Conservation (phyloP, 2,329 filamentous ascomycete genomes). For the Hirsutella thompsonii region DNA sequence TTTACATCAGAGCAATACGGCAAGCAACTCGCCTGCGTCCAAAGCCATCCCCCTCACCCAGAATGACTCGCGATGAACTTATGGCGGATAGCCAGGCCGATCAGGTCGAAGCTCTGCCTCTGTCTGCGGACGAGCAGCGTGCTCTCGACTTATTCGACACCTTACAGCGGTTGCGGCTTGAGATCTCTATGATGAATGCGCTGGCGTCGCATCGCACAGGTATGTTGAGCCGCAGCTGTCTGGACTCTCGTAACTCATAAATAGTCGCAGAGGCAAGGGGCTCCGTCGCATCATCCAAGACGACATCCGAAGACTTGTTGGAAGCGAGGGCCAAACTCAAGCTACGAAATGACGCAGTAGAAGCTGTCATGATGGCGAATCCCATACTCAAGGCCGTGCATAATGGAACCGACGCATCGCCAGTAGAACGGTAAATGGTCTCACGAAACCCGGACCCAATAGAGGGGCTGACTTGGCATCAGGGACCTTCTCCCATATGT, state of each 20-base stretch:
- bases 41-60: not conserved
- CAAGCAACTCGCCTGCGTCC: not conserved
- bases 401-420: slow-evolving; percentile 46
- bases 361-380: slow-evolving; percentile 57
- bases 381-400: slow-evolving; percentile 71
- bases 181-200: slow-evolving; percentile 53
- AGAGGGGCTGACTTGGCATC: slow-evolving; percentile 1
- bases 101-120: slow-evolving; percentile 30
- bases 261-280: slow-evolving; percentile 13
- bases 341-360: slow-evolving; percentile 55
- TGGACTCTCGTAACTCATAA: not conserved
- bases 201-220: slow-evolving; percentile 24
- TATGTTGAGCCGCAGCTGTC: slow-evolving; percentile 7
- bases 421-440: slow-evolving; percentile 50
- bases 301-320: slow-evolving; percentile 52
- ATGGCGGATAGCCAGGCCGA: slow-evolving; percentile 11
- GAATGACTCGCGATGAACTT: slow-evolving; percentile 9
- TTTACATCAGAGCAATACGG: too few species aligned
- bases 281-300: slow-evolving; percentile 37
- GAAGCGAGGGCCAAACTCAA: slow-evolving; percentile 58
- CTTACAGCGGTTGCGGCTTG: slow-evolving; percentile 57
- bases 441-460: not conserved
- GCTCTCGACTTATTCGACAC: slow-evolving; percentile 59
- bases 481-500: slow-evolving; percentile 58
- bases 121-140: slow-evolving; percentile 54